Percentiles rank a stretch among this genome's conserved stretches.
phyloP scores from a whole-genome alignment of 2,329 filamentous ascomycete species.

The Curvularia lunata region DNA sequence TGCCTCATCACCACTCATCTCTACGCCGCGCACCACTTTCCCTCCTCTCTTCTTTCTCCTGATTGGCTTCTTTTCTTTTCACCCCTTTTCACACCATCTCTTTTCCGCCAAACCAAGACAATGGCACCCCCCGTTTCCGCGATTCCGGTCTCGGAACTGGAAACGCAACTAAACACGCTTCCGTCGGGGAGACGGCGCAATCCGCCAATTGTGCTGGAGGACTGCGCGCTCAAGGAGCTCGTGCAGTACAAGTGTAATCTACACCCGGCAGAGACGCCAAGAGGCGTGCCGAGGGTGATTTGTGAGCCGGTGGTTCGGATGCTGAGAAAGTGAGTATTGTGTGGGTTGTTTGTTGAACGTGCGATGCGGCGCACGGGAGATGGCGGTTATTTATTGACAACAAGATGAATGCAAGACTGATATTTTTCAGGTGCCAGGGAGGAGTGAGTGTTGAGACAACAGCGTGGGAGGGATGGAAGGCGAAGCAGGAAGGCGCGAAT shows the following conservation, averaged over 20 bases:
- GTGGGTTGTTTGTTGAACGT: background rate
- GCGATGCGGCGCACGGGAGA: constrained; percentile 9
- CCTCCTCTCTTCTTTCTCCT: background rate
- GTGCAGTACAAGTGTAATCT: constrained; percentile 68
- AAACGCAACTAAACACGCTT: constrained; percentile 58
- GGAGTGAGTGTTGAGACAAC: constrained; percentile 68
- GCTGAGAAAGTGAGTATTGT: constrained; percentile 61
- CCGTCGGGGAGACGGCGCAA: constrained; percentile 61
- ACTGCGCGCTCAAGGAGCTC: constrained; percentile 65
- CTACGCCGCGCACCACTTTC: background rate
- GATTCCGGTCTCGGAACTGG: constrained; percentile 61
- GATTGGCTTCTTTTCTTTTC: background rate
- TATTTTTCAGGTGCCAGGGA: constrained; percentile 54
- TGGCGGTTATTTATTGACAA: constrained; percentile 11
- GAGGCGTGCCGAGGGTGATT: constrained; percentile 52
- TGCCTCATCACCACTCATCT: constrained; percentile 40
- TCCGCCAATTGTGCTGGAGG: constrained; percentile 57
- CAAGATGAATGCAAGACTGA: background rate
- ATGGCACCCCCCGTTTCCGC: constrained; percentile 64
- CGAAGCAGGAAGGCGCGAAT: constrained; percentile 23
- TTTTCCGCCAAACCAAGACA: background rate
- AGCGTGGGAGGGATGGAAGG: constrained; percentile 60
- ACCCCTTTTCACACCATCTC: background rate
- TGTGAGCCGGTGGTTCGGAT: constrained; percentile 65
- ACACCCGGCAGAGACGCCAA: constrained; percentile 44